Evolutionary conservation across 179 eudicot genomes (phyloP), one percentile per base, ranked within the genome.

Genomic region (Amaranthus tricolor): DNA sequence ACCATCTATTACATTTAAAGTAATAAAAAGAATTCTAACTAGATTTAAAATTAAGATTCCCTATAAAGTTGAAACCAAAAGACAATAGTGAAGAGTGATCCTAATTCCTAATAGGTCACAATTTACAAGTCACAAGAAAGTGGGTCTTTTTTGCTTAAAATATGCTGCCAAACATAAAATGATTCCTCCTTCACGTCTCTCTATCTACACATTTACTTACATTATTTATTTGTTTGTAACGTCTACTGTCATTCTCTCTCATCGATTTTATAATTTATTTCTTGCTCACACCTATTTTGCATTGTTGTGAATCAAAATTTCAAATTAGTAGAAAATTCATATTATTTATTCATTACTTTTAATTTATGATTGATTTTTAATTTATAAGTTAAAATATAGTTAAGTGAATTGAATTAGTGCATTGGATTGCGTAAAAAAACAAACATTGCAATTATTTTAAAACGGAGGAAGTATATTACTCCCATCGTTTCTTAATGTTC

Each of bases 51-150:
- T n/a, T n/a, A n/a, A n/a, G 78, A 75, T 75, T 75, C 78, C 54
- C 17, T 21, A 4, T 31, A 31, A 31, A 31, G 40, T n/a, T 15
- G 2, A 53, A 55, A 47, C 77, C 20, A 66, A 66, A 75, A 24
- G 78, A 66, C 78, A 68, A 75, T 8, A 14, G 15, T 19, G 77
- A 10, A 47, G 48, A 2, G 21, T 55, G 24, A 70, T 55, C 5
- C 72, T 68, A 9, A 17, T n/a, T 47, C 21, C 5, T 67, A 31
- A 31, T 31, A 31, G 40, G 40, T 31, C 40, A 31, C 3, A 31
- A 31, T 31, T 31, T 31, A 31, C 40, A 31, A 31, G 40, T 31
- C 40, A 31, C 40, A 31, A 31, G 40, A 55, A 67, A 67, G 44
- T 67, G 56, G 70, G 16, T 51, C 19, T 19, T 40, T 20, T 31